These are phyloP conservation scores for Cokeromyces recurvatus DNA, from an alignment of 371 early-diverging fungal species.

Conservation along the genomic window DNA sequence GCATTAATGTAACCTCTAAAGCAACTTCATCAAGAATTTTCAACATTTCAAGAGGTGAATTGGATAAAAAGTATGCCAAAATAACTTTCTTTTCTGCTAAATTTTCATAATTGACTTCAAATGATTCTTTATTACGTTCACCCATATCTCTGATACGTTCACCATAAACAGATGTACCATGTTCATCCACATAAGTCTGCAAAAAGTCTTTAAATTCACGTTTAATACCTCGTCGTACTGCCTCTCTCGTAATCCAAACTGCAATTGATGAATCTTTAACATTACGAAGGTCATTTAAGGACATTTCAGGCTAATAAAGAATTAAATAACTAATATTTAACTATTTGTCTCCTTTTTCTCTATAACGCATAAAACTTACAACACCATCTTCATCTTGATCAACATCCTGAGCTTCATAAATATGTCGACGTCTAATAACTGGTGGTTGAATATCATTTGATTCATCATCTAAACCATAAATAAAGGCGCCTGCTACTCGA, in stretches of 20 bases:
- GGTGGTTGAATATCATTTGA: conserved; percentile 51
- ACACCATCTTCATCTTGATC: conserved; percentile 59
- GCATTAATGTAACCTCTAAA: conserved; percentile 79
- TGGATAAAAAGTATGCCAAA: conserved; percentile 83
- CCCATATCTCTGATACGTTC: conserved; percentile 87
- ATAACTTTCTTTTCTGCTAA: conserved; percentile 71
- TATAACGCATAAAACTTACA: conserved; percentile 35
- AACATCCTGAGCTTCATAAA: conserved; percentile 52
- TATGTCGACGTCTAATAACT: conserved; percentile 58
- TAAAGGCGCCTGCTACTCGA: conserved; percentile 80
- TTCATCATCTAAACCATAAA: conserved; percentile 68
- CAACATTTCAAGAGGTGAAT: conserved; percentile 84
- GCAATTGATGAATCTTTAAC: conserved; percentile 59
- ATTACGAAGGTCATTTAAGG: conserved; percentile 43
- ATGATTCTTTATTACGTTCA: conserved; percentile 84
- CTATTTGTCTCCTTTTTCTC: no score
- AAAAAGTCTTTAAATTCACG: conserved; percentile 88
- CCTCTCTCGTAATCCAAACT: conserved; percentile 78
- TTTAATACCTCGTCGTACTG: conserved; percentile 75
- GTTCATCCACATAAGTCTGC: conserved; percentile 76
- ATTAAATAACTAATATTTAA: not conserved
- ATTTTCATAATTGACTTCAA: conserved; percentile 88
- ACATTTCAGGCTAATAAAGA: conserved; percentile 46
- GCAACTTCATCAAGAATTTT: conserved; percentile 94
- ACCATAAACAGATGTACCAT: conserved; percentile 90